Evolutionary conservation across 495 filamentous ascomycete species (phyloP).

Genomic region (Delitschia confertaspora): DNA sequence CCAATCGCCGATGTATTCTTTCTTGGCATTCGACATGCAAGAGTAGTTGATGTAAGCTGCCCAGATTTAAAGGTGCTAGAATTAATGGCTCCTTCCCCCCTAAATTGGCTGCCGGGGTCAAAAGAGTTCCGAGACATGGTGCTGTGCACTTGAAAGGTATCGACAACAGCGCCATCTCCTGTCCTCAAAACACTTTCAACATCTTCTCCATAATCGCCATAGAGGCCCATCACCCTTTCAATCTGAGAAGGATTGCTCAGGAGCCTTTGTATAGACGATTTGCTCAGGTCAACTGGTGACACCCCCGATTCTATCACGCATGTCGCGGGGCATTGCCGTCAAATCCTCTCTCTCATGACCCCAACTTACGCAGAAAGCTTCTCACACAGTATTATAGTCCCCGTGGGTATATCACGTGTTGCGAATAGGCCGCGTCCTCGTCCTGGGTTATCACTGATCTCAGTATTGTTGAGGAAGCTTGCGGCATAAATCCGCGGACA

Average conservation of each 20-base stretch:
- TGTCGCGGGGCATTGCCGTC: slow-evolving; percentile 25
- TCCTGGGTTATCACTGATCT: slow-evolving; percentile 11
- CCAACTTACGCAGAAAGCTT: slow-evolving; percentile 24
- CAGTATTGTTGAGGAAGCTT: slow-evolving; percentile 25
- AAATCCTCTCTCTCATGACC: slow-evolving; percentile 11
- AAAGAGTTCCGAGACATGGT: slow-evolving; percentile 36
- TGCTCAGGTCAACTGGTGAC: slow-evolving; percentile 15
- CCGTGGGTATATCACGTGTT: slow-evolving; percentile 10
- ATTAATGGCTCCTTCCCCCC: slow-evolving; percentile 23
- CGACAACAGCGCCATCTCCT: slow-evolving; percentile 29
- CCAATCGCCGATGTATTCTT: slow-evolving; percentile 19
- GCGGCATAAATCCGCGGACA: slow-evolving; percentile 31
- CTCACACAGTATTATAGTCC: slow-evolving; percentile 23
- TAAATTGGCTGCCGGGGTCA: slow-evolving; percentile 26
- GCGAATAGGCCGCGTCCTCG: slow-evolving; percentile 27
- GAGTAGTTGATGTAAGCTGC: slow-evolving; percentile 25
- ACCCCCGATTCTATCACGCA: slow-evolving; percentile 21
- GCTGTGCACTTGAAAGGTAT: slow-evolving; percentile 36
- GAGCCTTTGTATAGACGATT: slow-evolving; percentile 21
- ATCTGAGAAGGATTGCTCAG: slow-evolving; percentile 22
- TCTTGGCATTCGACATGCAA: slow-evolving; percentile 15
- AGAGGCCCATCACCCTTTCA: slow-evolving; percentile 15
- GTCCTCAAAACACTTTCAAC: slow-evolving; percentile 10
- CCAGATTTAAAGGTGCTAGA: slow-evolving; percentile 18
- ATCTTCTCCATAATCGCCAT: slow-evolving; percentile 16